Evolutionary conservation across 2,329 filamentous ascomycete species (phyloP), one percentile per base, ranked within the genome.

Genomic region (Septoria linicola): DNA sequence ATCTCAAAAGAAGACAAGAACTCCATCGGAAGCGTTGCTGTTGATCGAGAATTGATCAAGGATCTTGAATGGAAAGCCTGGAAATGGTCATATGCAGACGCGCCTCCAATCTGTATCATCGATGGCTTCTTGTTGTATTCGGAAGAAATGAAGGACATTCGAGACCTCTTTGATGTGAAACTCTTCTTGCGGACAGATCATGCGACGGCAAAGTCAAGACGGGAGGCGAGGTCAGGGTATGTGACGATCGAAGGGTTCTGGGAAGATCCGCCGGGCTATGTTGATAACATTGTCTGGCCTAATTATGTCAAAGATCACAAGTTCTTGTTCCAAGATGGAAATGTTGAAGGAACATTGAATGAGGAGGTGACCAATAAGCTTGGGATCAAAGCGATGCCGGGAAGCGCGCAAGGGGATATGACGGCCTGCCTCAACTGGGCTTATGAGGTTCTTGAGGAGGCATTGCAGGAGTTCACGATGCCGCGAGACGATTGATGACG

Each of bases 221-320:
- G 88, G 23, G 82, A 87, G 65, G 82, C 82, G 0, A 75, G 88
- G 47, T 82, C 80, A 59, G 88, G 88, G 8, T 93, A 93, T 68
- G 87, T 89, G 23, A 92, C 88, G 37, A 66, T 72, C 31, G 77
- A 96, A 64, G 92, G 91, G 21, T 99, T 96, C 73, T 99, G 93
- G 93, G 80, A 84, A 50, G 93, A 99, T 69, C 93, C 93, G 0
- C 89, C 89, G 0, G 91, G 89, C 0, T 99, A 97, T 68, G 90
- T 97, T 31, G 91, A 97, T 68, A 81, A 87, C 67, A 80, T 99
- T 48, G 93, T 99, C 3, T 99, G 93, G 93, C 92, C 92, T 3
- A 92, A 95, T 63, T 97, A 96, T 70, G 88, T 87, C 3, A 76
- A 80, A 46, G 82, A 89, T 62, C 91, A 97, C 72, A 75, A 76